Base-by-base conservation (phyloP, 1,139 yeast genomes). In the Lodderomyces margitis region DNA sequence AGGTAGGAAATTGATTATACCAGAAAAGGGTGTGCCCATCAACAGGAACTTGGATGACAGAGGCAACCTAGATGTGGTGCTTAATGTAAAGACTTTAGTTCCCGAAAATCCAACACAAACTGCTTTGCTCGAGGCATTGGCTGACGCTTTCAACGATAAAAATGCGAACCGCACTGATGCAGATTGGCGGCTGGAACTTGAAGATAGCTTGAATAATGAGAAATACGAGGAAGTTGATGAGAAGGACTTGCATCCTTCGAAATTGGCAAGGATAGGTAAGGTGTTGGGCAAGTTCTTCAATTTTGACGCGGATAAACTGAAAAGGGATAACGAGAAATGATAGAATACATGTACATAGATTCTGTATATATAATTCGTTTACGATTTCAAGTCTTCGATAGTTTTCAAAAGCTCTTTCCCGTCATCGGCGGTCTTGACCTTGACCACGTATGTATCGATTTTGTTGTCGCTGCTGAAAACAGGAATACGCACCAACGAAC, bases 101-200 rank as follows among this genome's bases (percentile, higher is more conserved):
- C 92, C 98, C 3, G 77, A 77, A 44, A 84, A 88, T 14, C 87
- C 92, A n/a, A 84, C 92, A 2, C 96, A 92, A 61, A 82, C 82
- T 8, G 95, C 95, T n/a, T 70, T 92, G 44, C 74, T 94, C 54
- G 99, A 94, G 61, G 96, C 97, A 0, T 74, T 92, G 49, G 98
- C 99, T 1, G 96, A 88, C 58, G 84, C 95, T 3, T 77, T 85
- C 42, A 81, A 86, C 46, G 99, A 92, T 59, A 71, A 71, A 37
- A 75, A 74, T 23, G 98, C 98, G 3, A 85, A 78, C 52, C 71
- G 92, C 49, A 70, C 82, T 10, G 81, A 78, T 49, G 75, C 80
- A n/a, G 70, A 74, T 41, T 77, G 81, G 80, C 68, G 70, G 43
- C 66, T 77, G 24, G 68, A 74, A 43, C 57, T 68, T 19, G 65